Percentiles rank a stretch among this genome's conserved stretches.
These are phyloP conservation scores for Globisporangium paroecandrum DNA, from an alignment of 352 stramenopile species.

Conservation along the genomic window DNA sequence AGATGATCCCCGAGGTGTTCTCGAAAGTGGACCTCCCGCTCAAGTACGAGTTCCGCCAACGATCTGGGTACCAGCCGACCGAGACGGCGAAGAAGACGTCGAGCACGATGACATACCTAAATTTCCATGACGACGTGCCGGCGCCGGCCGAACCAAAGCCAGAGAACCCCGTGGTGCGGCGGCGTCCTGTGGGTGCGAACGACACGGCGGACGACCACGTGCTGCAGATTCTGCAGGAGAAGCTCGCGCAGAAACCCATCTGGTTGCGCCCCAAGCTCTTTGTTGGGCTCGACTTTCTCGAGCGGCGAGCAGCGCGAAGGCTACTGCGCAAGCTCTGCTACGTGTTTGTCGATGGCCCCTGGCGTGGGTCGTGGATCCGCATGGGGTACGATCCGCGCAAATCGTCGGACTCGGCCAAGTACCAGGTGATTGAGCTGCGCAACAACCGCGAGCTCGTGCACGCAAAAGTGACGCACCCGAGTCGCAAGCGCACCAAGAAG, in stretches of 20 bases:
- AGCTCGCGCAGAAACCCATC: conserved; percentile 63
- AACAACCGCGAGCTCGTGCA: conserved; percentile 82
- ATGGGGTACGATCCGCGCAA: conserved; percentile 75
- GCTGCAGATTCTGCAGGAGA: conserved; percentile 46
- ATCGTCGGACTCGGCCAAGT: conserved; percentile 41
- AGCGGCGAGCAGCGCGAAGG: conserved; percentile 56
- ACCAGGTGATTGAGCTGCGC: conserved; percentile 76
- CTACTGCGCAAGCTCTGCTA: conserved; percentile 76
- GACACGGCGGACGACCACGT: conserved; percentile 64
- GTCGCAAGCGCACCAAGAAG: conserved; percentile 66
- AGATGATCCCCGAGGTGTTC: conserved; percentile 80
- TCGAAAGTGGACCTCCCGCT: conserved; percentile 79
- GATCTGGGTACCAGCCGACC: conserved; percentile 64
- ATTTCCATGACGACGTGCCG: conserved; percentile 64
- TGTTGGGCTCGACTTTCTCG: conserved; percentile 50
- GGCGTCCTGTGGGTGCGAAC: conserved; percentile 51
- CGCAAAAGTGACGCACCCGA: conserved; percentile 68
- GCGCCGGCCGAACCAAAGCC: conserved; percentile 48
- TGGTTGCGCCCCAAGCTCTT: conserved; percentile 77
- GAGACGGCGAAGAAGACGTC: conserved; percentile 57
- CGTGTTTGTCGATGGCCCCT: conserved; percentile 80
- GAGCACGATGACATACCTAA: conserved; percentile 77
- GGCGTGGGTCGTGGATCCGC: conserved; percentile 77
- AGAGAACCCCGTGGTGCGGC: conserved; percentile 42
- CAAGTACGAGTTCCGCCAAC: conserved; percentile 83